These are phyloP conservation scores for Lolium multiflorum DNA, from an alignment of 176 grass and related monocot species.

Conservation along the genomic window DNA sequence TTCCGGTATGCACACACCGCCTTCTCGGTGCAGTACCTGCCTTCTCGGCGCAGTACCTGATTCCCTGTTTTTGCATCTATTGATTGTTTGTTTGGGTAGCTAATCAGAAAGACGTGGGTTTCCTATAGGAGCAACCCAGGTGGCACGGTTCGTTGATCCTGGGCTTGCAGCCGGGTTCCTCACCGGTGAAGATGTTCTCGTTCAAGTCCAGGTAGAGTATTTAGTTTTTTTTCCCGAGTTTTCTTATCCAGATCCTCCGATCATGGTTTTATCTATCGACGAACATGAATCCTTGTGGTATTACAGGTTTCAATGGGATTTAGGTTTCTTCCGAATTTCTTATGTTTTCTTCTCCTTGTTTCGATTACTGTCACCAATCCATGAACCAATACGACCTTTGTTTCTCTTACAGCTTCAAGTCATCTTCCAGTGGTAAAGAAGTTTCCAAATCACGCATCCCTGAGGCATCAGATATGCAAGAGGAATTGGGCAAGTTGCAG, in stretches of 20 bases:
- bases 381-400: slow-evolving; percentile 41
- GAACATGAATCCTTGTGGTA: not conserved
- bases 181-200: slow-evolving; percentile 58
- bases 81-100: too few species aligned
- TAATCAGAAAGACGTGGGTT: slow-evolving; percentile 18
- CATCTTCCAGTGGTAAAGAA: slow-evolving; percentile 37
- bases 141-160: slow-evolving; percentile 22
- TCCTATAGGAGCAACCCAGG: slow-evolving; percentile 5
- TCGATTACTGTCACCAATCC: slow-evolving; percentile 27
- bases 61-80: slow-evolving; percentile 11
- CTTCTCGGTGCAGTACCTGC: not conserved
- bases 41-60: slow-evolving; percentile 13
- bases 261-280: slow-evolving; percentile 11
- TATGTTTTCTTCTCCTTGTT: slow-evolving; percentile 27
- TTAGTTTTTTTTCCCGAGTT: not conserved
- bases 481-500: slow-evolving; percentile 59
- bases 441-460: slow-evolving; percentile 12
- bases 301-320: slow-evolving; percentile 41
- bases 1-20: slow-evolving; percentile 4
- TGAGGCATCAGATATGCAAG: slow-evolving; percentile 48
- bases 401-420: slow-evolving; percentile 32
- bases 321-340: slow-evolving; percentile 11
- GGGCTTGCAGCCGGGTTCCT: slow-evolving; percentile 13
- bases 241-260: slow-evolving; percentile 17
- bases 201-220: slow-evolving; percentile 61